phyloP scores from a whole-genome alignment of 345 rosid species.

The Ricinus communis region DNA sequence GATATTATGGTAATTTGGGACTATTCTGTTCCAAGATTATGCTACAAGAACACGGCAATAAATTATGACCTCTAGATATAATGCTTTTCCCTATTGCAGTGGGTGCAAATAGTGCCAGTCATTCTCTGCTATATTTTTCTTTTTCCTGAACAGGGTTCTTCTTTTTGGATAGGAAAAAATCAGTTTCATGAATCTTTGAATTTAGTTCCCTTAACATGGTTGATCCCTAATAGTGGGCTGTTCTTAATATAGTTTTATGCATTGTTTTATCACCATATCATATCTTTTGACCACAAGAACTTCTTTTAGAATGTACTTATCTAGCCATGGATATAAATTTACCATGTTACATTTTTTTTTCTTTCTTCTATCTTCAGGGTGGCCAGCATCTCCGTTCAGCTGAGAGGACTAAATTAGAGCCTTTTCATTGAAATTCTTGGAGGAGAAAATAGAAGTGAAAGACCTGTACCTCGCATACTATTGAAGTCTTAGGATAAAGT shows the following conservation, averaged over 20 bases:
- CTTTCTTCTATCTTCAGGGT: constrained; percentile 15
- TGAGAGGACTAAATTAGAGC: constrained; percentile 8
- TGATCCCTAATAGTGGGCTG: too few species aligned
- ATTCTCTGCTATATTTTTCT: too few species aligned
- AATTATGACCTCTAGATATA: neutral
- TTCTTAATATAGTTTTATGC: neutral
- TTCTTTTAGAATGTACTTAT: neutral
- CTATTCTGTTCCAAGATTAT: neutral
- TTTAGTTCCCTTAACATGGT: too few species aligned
- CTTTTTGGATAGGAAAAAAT: too few species aligned
- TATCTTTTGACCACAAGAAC: neutral
- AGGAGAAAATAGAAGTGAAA: neutral
- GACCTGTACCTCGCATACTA: neutral
- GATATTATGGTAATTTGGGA: neutral
- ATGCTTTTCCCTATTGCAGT: too few species aligned
- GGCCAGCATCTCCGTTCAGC: constrained; percentile 13
- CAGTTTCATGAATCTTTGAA: too few species aligned
- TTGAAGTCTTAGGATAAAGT: constrained; percentile 3
- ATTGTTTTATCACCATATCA: neutral
- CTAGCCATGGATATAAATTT: neutral
- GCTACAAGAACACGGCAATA: neutral
- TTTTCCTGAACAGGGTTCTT: too few species aligned
- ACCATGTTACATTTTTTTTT: constrained; percentile 8
- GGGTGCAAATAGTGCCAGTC: too few species aligned
- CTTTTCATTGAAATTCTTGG: neutral